Percentiles rank a stretch among this genome's conserved stretches.
Conservation (phyloP, 495 filamentous ascomycete species). For the Lepidopterella palustris region DNA sequence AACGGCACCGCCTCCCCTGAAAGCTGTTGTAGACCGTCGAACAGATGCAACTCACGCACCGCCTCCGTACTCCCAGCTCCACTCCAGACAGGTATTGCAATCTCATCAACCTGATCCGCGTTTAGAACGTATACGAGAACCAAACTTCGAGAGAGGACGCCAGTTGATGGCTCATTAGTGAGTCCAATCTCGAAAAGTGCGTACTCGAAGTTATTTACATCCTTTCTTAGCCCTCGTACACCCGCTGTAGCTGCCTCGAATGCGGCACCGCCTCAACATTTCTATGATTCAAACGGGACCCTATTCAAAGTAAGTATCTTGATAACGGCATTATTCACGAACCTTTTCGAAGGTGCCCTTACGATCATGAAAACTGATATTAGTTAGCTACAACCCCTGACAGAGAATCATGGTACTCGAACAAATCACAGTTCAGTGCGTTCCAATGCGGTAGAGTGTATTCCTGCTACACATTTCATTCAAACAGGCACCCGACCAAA, state of each 20-base stretch:
- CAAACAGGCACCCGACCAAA: not conserved
- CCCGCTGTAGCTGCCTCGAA: not conserved
- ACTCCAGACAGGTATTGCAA: not conserved
- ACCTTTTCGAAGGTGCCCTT: not conserved
- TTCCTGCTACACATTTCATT: not conserved
- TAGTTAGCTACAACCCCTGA: not conserved
- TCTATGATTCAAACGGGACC: not conserved
- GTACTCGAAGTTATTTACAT: not conserved
- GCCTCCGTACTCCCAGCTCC: not conserved
- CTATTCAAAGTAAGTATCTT: slow-evolving; percentile 1
- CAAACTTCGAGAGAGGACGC: not conserved
- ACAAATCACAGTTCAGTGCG: not conserved
- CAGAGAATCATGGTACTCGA: not conserved
- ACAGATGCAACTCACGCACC: not conserved
- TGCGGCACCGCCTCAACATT: not conserved
- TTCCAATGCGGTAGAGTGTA: not conserved
- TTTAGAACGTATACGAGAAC: not conserved
- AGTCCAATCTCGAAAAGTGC: not conserved
- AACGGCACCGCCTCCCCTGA: not conserved
- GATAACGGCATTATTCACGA: not conserved
- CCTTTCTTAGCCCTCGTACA: not conserved
- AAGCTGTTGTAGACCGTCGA: not conserved
- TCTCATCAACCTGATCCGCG: not conserved
- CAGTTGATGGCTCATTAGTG: not conserved
- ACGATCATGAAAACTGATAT: not conserved